Base-by-base conservation (phyloP, 2,329 filamentous ascomycete species). In the Fusarium anthophilum region DNA sequence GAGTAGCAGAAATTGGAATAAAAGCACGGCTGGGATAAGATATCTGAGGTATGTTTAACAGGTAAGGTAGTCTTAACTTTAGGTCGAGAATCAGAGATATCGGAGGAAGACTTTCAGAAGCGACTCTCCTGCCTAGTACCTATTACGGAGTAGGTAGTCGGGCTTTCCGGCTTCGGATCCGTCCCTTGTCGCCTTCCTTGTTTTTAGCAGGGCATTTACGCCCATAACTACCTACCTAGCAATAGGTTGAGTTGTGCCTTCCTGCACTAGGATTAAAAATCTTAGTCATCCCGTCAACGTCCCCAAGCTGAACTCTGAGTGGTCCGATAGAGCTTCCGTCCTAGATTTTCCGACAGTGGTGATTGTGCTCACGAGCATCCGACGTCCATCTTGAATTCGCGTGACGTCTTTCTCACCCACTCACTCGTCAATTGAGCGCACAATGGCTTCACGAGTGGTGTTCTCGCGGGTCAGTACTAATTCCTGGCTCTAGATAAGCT, bases 361-460 rank as follows among this genome's bases (percentile, higher is more conserved):
- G 69, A 76, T 70, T 69, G 62, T 71, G 66, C 69, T 69, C 56
- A 69, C 74, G 53, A 70, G 66, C 60, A 70, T 59, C 66, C 72
- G 69, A 73, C 72, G 72, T 68, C 61, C 73, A 71, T 67, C 63
- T 74, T 68, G 79, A 75, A 63, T 72, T 71, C 77, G 77, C 72
- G 77, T 76, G 76, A 77, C 74, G 74, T 71, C 73, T 66, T 70
- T 74, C 63, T 68, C 66, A 66, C 67, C 66, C 68, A 72, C 72
- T 74, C 68, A 70, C 72, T 75, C 77, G 76, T 83, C 85, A 86
- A 87, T 86, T 87, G 85, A 85, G 83, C 81, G 79, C 80, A 86
- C 81, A 81, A 90, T 90, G 88, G 88, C 88, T 84, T 86, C 88
- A 79, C 87, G 88, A 89, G 84, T 89, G 83, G 83, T 90, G 82